These are phyloP conservation scores for Eremothecium coryli DNA, from an alignment of 1,139 yeast species.

Conservation along the genomic window DNA sequence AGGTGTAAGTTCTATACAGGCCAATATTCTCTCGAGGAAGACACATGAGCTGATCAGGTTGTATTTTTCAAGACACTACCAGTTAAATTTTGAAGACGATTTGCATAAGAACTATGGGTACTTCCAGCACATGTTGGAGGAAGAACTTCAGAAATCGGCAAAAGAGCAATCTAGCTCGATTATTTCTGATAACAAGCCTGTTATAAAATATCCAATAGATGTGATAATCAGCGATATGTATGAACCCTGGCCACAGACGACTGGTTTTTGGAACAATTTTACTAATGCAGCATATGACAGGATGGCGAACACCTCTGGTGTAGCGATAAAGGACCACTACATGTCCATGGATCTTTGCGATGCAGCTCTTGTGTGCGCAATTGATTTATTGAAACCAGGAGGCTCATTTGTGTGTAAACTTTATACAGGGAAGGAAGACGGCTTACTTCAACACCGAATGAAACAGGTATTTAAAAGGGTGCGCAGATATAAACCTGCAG, in stretches of 20 bases:
- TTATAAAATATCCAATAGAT: conserved; percentile 41
- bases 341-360: conserved; percentile 69
- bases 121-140: conserved; percentile 16
- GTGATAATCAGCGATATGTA: conserved; percentile 82
- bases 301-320: conserved; percentile 68
- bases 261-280: conserved; percentile 63
- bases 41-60: conserved; percentile 55
- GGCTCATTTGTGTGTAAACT: conserved; percentile 73
- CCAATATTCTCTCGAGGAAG: conserved; percentile 61
- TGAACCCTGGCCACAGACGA: conserved; percentile 57
- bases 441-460: conserved; percentile 47
- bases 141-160: conserved; percentile 11
- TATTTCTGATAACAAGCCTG: conserved; percentile 6
- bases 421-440: conserved; percentile 62
- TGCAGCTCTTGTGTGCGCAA: conserved; percentile 72
- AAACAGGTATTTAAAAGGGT: conserved; percentile 52
- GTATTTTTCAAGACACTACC: conserved; percentile 43
- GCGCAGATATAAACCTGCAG: conserved; percentile 46
- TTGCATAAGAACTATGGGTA: conserved; percentile 25
- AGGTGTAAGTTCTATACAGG: conserved; percentile 78
- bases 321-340: conserved; percentile 52
- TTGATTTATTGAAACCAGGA: conserved; percentile 54
- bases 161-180: conserved; percentile 6
- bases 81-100: conserved; percentile 21
- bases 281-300: conserved; percentile 67